These are phyloP conservation scores for Boletus reticuloceps DNA, from an alignment of 768 basidiomycete genomes.

Conservation along the genomic window DNA sequence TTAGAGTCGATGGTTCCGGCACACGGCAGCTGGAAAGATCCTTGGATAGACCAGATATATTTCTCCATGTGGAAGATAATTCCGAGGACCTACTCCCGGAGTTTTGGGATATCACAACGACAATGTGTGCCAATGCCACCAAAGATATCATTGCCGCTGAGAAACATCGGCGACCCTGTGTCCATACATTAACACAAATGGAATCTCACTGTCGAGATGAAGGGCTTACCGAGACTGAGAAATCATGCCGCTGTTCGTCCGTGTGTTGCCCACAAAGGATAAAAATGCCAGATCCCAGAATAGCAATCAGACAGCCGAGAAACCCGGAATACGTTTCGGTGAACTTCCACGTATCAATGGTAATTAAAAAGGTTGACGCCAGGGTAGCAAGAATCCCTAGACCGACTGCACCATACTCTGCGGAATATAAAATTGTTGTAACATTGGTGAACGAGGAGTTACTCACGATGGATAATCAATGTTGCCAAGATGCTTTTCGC, in stretches of 20 bases:
- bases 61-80: not conserved
- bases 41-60: not conserved
- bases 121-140: constrained; percentile 7
- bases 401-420: constrained; percentile 31
- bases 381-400: constrained; percentile 19
- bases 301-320: constrained; percentile 18
- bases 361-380: constrained; percentile 6
- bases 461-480: constrained; percentile 26
- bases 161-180: constrained; percentile 6
- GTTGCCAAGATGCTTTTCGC: constrained; percentile 17
- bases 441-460: not conserved
- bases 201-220: not conserved
- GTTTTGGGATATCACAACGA: not conserved
- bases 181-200: not conserved
- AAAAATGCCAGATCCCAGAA: constrained; percentile 8
- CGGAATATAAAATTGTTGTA: not conserved
- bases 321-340: constrained; percentile 8
- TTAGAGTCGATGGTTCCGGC: constrained; percentile 21
- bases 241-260: constrained; percentile 4
- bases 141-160: not conserved
- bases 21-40: constrained; percentile 9
- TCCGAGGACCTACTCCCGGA: not conserved
- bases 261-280: not conserved
- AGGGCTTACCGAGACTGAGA: constrained; percentile 11
- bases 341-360: constrained; percentile 10